These are phyloP conservation scores for Papilionanthe hybrid DNA, from an alignment of 116 monocot species.

Conservation along the genomic window DNA sequence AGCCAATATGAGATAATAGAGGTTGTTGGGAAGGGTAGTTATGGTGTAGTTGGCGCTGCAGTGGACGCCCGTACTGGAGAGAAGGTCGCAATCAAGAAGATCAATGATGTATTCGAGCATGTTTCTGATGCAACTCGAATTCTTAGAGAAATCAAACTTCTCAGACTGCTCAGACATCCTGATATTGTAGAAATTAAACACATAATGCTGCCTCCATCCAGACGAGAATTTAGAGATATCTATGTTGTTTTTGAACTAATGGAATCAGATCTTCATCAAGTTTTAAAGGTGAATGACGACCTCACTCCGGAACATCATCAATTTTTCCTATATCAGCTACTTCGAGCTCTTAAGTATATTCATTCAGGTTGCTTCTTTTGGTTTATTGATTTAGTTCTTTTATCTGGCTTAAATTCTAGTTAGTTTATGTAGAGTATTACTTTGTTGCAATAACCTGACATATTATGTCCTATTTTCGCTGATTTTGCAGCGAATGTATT, in stretches of 20 bases:
- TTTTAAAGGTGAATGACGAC: slow-evolving; percentile 28
- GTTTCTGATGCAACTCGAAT: slow-evolving; percentile 29
- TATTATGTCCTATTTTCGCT: neutral
- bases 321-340: slow-evolving; percentile 29
- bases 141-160: slow-evolving; percentile 30
- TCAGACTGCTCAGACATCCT: slow-evolving; percentile 25
- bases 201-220: slow-evolving; percentile 29
- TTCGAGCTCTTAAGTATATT: slow-evolving; percentile 30
- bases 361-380: slow-evolving; percentile 19
- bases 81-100: slow-evolving; percentile 30
- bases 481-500: slow-evolving; percentile 21
- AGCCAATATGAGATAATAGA: slow-evolving; percentile 28
- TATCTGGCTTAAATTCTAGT: neutral
- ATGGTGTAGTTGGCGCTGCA: slow-evolving; percentile 23
- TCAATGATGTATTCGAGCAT: slow-evolving; percentile 31
- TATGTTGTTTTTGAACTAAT: slow-evolving; percentile 31
- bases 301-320: slow-evolving; percentile 26
- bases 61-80: slow-evolving; percentile 23
- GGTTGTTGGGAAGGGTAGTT: slow-evolving; percentile 29
- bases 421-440: neutral
- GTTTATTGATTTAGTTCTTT: neutral
- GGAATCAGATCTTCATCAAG: slow-evolving; percentile 35
- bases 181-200: slow-evolving; percentile 31
- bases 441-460: neutral
- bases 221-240: slow-evolving; percentile 27